These are phyloP conservation scores for Chrysochromulina tobinii DNA, from an alignment of 78 protist genomes.

Conservation along the genomic window DNA sequence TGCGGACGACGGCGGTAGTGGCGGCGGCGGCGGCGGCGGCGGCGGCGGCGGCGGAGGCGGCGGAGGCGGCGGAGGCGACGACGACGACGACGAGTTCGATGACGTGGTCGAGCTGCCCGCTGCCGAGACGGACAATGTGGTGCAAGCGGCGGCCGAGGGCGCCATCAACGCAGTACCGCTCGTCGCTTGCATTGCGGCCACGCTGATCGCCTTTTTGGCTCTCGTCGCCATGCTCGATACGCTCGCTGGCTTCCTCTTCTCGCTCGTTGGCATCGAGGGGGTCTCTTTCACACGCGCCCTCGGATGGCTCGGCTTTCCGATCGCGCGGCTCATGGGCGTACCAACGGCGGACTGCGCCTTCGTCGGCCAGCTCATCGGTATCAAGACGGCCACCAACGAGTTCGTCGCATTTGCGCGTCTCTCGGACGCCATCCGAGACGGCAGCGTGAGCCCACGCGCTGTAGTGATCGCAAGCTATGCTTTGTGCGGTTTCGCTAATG, in stretches of 20 bases:
- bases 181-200: background rate
- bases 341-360: background rate
- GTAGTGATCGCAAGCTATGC: background rate
- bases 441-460: background rate
- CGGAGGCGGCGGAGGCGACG: too few relatives aligned
- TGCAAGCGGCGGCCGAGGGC: background rate
- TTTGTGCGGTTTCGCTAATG: slow-evolving; percentile 9
- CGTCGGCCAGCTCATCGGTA: background rate
- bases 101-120: too few relatives aligned
- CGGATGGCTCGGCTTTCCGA: background rate
- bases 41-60: too few relatives aligned
- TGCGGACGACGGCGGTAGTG: too few relatives aligned
- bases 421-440: background rate
- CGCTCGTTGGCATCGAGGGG: background rate
- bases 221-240: background rate
- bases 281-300: background rate
- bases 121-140: too few relatives aligned
- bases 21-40: too few relatives aligned
- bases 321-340: background rate
- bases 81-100: too few relatives aligned
- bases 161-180: background rate
- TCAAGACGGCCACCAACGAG: background rate
- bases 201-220: background rate
- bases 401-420: background rate
- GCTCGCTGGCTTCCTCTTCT: background rate